Conservation (phyloP, 2,329 filamentous ascomycete species). For the Alternaria brassicicola region DNA sequence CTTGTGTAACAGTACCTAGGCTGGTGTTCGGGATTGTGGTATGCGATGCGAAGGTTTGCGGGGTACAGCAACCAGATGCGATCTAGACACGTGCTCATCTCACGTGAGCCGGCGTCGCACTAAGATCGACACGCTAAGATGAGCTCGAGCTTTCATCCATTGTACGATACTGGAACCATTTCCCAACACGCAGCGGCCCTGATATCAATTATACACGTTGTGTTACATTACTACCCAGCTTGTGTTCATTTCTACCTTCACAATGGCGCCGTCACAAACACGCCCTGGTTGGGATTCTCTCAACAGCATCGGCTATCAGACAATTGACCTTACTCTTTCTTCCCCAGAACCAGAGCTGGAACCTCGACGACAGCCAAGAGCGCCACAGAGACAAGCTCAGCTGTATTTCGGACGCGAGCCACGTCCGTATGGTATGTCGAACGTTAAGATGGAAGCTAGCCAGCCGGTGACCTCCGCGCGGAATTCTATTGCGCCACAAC, state of each 20-base stretch:
- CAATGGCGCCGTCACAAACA: constrained; percentile 10
- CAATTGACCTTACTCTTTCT: constrained; percentile 35
- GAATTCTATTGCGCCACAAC: constrained; percentile 4
- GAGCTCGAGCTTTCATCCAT: background rate
- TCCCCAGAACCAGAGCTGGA: constrained; percentile 28
- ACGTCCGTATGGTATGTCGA: background rate
- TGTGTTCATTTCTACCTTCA: background rate
- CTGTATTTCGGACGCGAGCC: constrained; percentile 18
- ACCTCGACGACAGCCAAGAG: constrained; percentile 9
- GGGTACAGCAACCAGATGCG: background rate
- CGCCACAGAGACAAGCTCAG: constrained; percentile 16
- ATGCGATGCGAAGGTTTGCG: background rate
- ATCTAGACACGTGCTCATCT: background rate
- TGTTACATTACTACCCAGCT: background rate
- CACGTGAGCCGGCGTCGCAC: constrained; percentile 11
- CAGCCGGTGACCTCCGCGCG: background rate
- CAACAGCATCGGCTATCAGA: constrained; percentile 14
- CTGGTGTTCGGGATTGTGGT: background rate
- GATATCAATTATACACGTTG: background rate
- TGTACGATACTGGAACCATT: constrained; percentile 2
- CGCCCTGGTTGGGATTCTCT: background rate
- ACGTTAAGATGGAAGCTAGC: constrained; percentile 4
- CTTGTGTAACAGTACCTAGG: background rate
- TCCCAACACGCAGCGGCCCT: background rate
- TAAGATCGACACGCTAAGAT: background rate